Base-by-base conservation (phyloP, 805 yeast species). In the Cyberlindnera meyerae region DNA sequence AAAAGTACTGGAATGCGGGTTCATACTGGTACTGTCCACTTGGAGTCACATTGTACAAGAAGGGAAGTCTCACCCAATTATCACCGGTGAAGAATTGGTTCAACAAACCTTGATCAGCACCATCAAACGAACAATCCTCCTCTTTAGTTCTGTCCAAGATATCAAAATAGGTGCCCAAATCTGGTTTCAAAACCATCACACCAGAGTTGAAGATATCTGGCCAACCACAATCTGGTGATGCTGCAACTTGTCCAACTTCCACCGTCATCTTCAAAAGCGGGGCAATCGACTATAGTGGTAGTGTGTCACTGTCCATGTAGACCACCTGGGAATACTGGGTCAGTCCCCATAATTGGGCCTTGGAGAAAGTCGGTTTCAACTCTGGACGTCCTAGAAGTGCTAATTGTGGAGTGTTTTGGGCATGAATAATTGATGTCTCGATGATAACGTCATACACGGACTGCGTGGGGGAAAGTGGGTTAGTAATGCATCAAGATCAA, bases 181-280 rank as follows among this genome's bases (percentile, higher is more conserved):
- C 63, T 2, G 93, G 94, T 38, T 66, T 66, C 18, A 75, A 55
- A 6, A 79, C 65, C 43, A 85, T 65, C 15, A 85, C 71, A 1
- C 95, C 94, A 11, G 88, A 75, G 58, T 85, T 85, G 67, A 85
- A 85, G 34, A 80, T 70, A 61, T 85, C 95, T 1, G 95, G 94
- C 82, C 90, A 85, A n/a, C 94, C 93, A 11, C 75, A 64, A 58
- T 85, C 95, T 0, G 93, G 85, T 6, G 79, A 63, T 0, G 93
- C 58, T 9, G 48, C 47, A 12, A 54, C 45, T 40, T 62, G 61
- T 9, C 45, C 39, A 5, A 50, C 29, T 2, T 52, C 21, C 6
- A 46, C 45, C 12, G 51, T 37, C 6, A 43, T 20, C 3, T 29
- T 39, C 24, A 62, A 52, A 6, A 45, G 21, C 4, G 33, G 30